phyloP scores from a whole-genome alignment of 2,329 filamentous ascomycete species.

The Xylariaceae sp. region DNA sequence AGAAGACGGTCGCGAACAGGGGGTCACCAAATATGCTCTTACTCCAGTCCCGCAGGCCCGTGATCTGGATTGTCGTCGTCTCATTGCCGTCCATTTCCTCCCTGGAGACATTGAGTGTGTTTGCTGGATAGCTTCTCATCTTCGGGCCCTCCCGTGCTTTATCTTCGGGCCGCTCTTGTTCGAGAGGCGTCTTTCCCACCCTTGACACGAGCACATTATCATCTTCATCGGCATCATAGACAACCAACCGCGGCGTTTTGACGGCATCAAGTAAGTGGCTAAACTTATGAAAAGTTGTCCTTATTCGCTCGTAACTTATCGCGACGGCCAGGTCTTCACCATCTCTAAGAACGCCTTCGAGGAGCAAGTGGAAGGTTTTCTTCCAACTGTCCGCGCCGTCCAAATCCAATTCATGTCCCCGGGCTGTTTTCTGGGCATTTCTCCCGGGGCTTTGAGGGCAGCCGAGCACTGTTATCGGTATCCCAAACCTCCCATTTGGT shows the following conservation, averaged over 20 bases:
- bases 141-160: background rate
- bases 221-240: constrained; percentile 48
- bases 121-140: background rate
- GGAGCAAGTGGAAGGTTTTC: constrained; percentile 49
- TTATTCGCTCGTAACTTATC: constrained; percentile 51
- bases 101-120: background rate
- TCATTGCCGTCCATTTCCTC: constrained; percentile 7
- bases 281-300: constrained; percentile 47
- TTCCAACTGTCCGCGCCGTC: constrained; percentile 44
- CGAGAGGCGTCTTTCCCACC: constrained; percentile 8
- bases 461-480: constrained; percentile 35
- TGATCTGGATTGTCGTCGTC: constrained; percentile 34
- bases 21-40: constrained; percentile 56
- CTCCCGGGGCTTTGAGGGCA: constrained; percentile 10
- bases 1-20: constrained; percentile 47
- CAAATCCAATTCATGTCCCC: constrained; percentile 5
- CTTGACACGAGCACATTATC: constrained; percentile 43
- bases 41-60: constrained; percentile 54
- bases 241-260: constrained; percentile 45
- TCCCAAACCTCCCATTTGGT: constrained; percentile 45
- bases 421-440: constrained; percentile 3
- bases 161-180: constrained; percentile 10
- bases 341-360: constrained; percentile 53
- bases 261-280: constrained; percentile 48
- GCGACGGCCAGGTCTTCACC: constrained; percentile 55